Base-by-base conservation (phyloP, 345 rosid genomes). In the Salix brachista region DNA sequence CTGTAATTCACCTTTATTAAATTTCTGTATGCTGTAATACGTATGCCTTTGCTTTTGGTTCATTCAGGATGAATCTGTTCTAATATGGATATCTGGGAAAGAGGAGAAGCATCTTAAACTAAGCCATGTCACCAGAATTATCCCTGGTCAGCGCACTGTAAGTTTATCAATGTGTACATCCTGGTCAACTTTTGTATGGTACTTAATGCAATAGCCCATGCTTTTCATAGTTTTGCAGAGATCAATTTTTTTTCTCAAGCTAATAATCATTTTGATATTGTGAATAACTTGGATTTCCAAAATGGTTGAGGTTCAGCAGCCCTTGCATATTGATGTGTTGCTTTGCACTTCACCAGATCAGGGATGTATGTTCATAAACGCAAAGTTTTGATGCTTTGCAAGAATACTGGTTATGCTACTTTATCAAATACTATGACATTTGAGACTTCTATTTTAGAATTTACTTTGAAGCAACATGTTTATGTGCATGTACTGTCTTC, bases 1-100 rank as follows among this genome's bases (percentile, higher is more conserved):
- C 16, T 39, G 4, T 60, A 26, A 26, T 30, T 62, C 71, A 26
- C 26, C 62, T 62, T 12, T 56, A 42, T 39, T 48, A 21, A 52
- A 50, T 50, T 77, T 50, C 14, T 78, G 32, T 58, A 5, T 65
- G 52, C n/a, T 30, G 28, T 58, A 10, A 58, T 58, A 58, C 4
- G 16, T 65, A 48, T 34, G 37, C 74, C 66, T 61, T 73, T 36
- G 44, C 16, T 37, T 61, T 19, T 69, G 23, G 34, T 58, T 61
- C 25, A 46, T 76, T 56, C 79, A 80, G 83, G 83, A 80, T 56
- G 83, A 80, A 46, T 76, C 83, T 54, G 72, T 73, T 71, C 72
- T 80, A 23, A 44, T 80, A 39, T 80, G 83, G 83, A 46, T 80
- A 61, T 76, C 83, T 12, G 83, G 79, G 50, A 80, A 71, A 72